Base-by-base conservation (phyloP, 2,329 filamentous ascomycete species). In the Clonostachys byssicola region DNA sequence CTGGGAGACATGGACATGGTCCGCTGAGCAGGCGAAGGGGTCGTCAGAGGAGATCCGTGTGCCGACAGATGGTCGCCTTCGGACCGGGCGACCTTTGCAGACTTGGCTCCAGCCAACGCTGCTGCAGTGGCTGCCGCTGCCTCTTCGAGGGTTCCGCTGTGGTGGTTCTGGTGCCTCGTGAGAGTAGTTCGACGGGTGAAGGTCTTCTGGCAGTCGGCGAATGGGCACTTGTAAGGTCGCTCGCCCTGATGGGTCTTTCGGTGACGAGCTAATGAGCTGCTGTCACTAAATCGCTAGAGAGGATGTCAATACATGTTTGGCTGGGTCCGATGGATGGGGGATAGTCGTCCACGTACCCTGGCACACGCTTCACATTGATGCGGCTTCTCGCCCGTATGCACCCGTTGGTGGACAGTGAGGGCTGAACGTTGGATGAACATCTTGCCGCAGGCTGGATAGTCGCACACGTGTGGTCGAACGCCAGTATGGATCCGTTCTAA, bases 371-470 rank as follows among this genome's bases (percentile, higher is more conserved):
- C 94, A 64, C 94, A 99, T 83, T 94, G 92, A 60, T 99, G 94
- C 44, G 94, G 94, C 71, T 99, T 99, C 72, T 97, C 94, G 54
- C 94, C 94, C 3, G 94, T 97, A 67, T 99, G 94, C 17, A 96
- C 92, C 57, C 94, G 88, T 61, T 89, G 86, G 67, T 97, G 94
- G 8, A 99, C 94, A 1, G 94, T 99, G 64, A 99, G 72, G 18
- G 94, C 94, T 30, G 92, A 96, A 48, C 94, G 82, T 67, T 99
- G 94, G 57, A 99, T 99, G 64, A 99, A 99, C 62, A 92, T 89
- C 70, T 97, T 99, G 54, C 89, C 89, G 65, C 94, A 99, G 46
- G 83, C 84, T 39, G 86, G 86, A 49, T 83, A 89, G 59, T 96
- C 92, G 69, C 94, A 99, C 44, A 92, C 86, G 63, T 99, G 94